Percentiles rank a stretch among this genome's conserved stretches.
These are phyloP conservation scores for Acacia pycnantha DNA, from an alignment of 331 rosid genomes.

Conservation along the genomic window DNA sequence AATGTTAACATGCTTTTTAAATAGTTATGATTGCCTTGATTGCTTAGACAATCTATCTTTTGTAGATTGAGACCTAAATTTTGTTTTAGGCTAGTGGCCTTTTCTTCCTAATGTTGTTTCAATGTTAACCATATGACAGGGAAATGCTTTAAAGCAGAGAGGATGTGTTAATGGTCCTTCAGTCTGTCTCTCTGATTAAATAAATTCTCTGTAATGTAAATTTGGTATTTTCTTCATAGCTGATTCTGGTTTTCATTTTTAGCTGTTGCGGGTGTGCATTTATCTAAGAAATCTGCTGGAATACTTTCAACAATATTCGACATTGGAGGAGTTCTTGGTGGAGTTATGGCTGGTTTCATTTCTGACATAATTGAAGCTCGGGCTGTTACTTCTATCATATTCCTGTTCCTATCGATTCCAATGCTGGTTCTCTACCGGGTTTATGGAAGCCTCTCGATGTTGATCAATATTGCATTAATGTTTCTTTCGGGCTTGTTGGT, in stretches of 20 bases:
- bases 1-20: neutral
- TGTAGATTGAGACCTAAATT: neutral
- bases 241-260: conserved; percentile 29
- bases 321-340: conserved; percentile 86
- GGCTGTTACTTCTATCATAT: conserved; percentile 71
- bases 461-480: conserved; percentile 39
- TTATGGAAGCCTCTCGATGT: conserved; percentile 61
- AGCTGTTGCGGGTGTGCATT: conserved; percentile 84
- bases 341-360: conserved; percentile 78
- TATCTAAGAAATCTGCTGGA: conserved; percentile 84
- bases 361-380: conserved; percentile 89
- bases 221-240: conserved; percentile 6
- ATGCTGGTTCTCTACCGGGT: conserved; percentile 68
- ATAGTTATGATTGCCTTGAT: neutral
- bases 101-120: neutral
- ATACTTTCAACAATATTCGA: conserved; percentile 87
- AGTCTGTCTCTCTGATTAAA: neutral
- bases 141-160: neutral
- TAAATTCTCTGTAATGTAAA: neutral
- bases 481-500: conserved; percentile 50
- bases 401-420: conserved; percentile 82
- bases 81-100: neutral
- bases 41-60: neutral
- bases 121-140: neutral
- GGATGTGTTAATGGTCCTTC: neutral